phyloP scores from a whole-genome alignment of 768 basidiomycete species.

The Mycena alexandri region DNA sequence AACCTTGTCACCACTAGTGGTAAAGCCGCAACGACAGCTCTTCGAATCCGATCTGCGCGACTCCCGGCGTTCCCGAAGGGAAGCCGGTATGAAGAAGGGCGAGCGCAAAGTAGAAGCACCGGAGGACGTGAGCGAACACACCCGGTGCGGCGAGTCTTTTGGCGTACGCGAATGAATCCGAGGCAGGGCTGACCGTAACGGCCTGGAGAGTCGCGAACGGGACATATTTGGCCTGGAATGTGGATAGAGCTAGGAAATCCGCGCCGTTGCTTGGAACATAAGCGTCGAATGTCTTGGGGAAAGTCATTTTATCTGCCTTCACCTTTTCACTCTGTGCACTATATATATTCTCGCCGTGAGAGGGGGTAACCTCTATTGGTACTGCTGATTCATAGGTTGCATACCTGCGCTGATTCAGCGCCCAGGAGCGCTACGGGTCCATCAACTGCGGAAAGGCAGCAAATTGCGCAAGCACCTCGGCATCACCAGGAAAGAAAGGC shows the following conservation, averaged over 20 bases:
- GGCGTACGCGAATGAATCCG: conserved; percentile 12
- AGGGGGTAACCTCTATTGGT: neutral
- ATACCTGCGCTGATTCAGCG: conserved; percentile 12
- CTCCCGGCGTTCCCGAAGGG: conserved; percentile 20
- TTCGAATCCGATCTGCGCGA: conserved; percentile 16
- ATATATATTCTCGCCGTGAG: conserved; percentile 17
- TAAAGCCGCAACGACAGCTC: conserved; percentile 9
- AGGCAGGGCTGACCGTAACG: conserved; percentile 8
- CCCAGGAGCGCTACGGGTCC: neutral
- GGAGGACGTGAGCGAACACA: conserved; percentile 12
- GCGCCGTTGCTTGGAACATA: conserved; percentile 13
- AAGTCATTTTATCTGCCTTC: conserved; percentile 21
- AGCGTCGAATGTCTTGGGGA: conserved; percentile 12
- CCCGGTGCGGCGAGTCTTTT: conserved; percentile 15
- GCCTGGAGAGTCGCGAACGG: conserved; percentile 14
- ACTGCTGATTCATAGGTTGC: conserved; percentile 10
- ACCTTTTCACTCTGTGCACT: conserved; percentile 5
- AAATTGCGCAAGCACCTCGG: conserved; percentile 12
- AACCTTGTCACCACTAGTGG: too few relatives aligned
- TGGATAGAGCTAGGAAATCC: conserved; percentile 8
- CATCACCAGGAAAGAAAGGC: conserved; percentile 17
- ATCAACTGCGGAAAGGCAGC: too few relatives aligned
- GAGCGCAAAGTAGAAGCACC: conserved; percentile 20
- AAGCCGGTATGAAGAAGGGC: conserved; percentile 21
- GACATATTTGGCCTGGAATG: conserved; percentile 18